Evolutionary conservation across 192 early-diverging fungal genomes (phyloP).

Genomic region (Mortierella claussenii): DNA sequence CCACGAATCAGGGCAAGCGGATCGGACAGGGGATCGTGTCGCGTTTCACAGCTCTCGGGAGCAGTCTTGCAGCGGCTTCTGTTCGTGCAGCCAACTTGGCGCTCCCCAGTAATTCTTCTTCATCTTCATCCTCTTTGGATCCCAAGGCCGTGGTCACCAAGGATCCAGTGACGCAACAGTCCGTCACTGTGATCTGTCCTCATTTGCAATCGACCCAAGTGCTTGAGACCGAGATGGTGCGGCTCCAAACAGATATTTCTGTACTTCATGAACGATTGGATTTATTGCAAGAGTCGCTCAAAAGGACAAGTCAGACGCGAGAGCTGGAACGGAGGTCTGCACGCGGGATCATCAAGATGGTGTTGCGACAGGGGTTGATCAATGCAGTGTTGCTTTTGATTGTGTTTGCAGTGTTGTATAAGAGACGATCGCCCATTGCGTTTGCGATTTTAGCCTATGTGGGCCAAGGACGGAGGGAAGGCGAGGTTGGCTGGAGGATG

Average conservation of each 20-base stretch:
- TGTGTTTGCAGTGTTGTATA: slow-evolving; percentile 49
- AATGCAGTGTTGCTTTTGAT: slow-evolving; percentile 38
- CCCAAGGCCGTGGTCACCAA: slow-evolving; percentile 27
- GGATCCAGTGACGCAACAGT: slow-evolving; percentile 27
- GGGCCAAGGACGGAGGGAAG: slow-evolving; percentile 31
- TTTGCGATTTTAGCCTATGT: slow-evolving; percentile 48
- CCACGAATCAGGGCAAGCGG: slow-evolving; percentile 21
- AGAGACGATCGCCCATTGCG: slow-evolving; percentile 40
- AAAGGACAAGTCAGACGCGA: slow-evolving; percentile 30
- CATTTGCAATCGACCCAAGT: slow-evolving; percentile 20
- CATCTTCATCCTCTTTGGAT: slow-evolving; percentile 6
- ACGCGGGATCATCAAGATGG: slow-evolving; percentile 30
- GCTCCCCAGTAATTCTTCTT: slow-evolving; percentile 21
- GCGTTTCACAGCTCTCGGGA: slow-evolving; percentile 31
- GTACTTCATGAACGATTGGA: slow-evolving; percentile 47
- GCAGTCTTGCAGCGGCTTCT: slow-evolving; percentile 37
- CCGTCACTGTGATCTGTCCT: slow-evolving; percentile 33
- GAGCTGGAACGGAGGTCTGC: slow-evolving; percentile 27
- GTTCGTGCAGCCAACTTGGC: slow-evolving; percentile 32
- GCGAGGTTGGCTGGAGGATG: slow-evolving; percentile 43
- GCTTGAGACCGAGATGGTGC: slow-evolving; percentile 30
- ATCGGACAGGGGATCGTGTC: slow-evolving; percentile 35
- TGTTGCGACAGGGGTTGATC: slow-evolving; percentile 44
- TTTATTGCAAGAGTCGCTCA: slow-evolving; percentile 42
- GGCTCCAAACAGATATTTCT: slow-evolving; percentile 41